Conservation (phyloP, 495 filamentous ascomycete species). For the Mytilinidion resinicola region DNA sequence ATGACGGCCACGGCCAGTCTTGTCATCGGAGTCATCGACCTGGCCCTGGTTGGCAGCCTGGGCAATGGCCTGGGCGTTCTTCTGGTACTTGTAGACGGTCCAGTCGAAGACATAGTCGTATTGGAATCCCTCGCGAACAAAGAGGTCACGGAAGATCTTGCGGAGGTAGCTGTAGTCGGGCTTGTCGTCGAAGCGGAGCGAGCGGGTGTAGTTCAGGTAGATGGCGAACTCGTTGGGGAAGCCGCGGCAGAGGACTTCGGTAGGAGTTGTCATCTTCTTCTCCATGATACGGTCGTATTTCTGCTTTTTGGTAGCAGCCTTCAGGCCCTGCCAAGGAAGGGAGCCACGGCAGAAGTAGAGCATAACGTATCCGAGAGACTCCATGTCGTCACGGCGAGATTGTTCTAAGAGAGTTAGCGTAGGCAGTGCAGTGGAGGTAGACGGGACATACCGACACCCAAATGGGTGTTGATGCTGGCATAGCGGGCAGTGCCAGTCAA, state of each 20-base stretch:
- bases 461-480: constrained; percentile 97
- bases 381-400: constrained; percentile 99
- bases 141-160: constrained; percentile 99
- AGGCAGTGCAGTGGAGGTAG: not conserved
- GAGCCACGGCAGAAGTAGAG: constrained; percentile 99
- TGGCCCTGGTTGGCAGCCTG: constrained; percentile 60
- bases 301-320: constrained; percentile 99
- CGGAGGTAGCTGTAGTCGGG: constrained; percentile 99
- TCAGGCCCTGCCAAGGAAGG: constrained; percentile 97
- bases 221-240: constrained; percentile 99
- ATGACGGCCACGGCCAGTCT: constrained; percentile 52
- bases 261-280: constrained; percentile 99
- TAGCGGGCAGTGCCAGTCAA: constrained; percentile 98
- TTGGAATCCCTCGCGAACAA: constrained; percentile 98
- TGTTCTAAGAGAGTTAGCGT: constrained; percentile 57
- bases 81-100: constrained; percentile 99
- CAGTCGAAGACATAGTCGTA: constrained; percentile 99
- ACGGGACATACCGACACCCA: constrained; percentile 73
- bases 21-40: constrained; percentile 70
- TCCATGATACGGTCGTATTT: constrained; percentile 99
- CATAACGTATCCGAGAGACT: constrained; percentile 99
- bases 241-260: constrained; percentile 96
- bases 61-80: constrained; percentile 89
- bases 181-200: constrained; percentile 98
- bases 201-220: constrained; percentile 98